These are phyloP conservation scores for Tilletia caries DNA, from an alignment of 1,284 basidiomycete species.

Conservation along the genomic window DNA sequence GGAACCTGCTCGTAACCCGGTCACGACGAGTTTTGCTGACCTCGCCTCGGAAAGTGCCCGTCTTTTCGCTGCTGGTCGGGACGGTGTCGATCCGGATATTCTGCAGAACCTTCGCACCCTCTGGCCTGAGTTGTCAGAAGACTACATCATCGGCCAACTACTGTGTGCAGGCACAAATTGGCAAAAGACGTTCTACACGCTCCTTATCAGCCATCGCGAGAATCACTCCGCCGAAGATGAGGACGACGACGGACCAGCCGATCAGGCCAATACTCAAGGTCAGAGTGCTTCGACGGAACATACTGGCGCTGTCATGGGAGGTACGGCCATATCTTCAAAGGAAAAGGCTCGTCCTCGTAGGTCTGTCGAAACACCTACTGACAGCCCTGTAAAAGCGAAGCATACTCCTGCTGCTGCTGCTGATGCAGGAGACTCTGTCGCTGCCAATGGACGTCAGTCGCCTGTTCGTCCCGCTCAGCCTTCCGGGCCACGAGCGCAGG, in stretches of 20 bases:
- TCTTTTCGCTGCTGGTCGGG: conserved; percentile 16
- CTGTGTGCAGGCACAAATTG: conserved; percentile 40
- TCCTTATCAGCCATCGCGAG: conserved; percentile 48
- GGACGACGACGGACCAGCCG: conserved; percentile 36
- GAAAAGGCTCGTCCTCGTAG: conserved; percentile 31
- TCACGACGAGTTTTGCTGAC: conserved; percentile 35
- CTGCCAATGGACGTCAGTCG: conserved; percentile 1
- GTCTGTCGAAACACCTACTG: conserved; percentile 15
- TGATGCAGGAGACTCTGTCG: not conserved
- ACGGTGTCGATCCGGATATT: conserved; percentile 65
- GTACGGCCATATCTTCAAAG: not conserved
- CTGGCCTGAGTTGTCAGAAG: conserved; percentile 62
- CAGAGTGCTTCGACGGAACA: not conserved
- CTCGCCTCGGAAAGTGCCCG: conserved; percentile 54
- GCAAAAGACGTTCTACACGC: conserved; percentile 53
- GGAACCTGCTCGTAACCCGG: conserved; percentile 42
- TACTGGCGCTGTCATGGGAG: not conserved
- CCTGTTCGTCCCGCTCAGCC: not conserved
- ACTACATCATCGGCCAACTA: conserved; percentile 38
- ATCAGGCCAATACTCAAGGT: conserved; percentile 9
- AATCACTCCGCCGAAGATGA: conserved; percentile 50
- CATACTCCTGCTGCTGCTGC: not conserved
- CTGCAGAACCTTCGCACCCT: conserved; percentile 84
- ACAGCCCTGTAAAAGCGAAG: not conserved
- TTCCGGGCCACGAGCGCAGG: conserved; percentile 3